Conservation (phyloP, 257 asterid genomes). For the Capsicum chinense region DNA sequence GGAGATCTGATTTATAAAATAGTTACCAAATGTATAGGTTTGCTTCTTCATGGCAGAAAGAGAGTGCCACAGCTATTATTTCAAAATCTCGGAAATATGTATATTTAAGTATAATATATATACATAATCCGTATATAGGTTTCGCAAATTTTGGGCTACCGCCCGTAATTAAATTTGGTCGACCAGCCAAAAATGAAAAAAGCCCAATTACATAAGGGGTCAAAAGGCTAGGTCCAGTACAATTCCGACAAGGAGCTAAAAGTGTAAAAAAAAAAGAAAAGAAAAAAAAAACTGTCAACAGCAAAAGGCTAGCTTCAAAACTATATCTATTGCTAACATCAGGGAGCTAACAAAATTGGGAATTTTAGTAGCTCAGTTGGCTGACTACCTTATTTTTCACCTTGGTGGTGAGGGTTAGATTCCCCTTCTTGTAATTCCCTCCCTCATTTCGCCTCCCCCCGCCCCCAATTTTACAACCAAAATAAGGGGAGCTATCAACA, state of each 20-base stretch:
- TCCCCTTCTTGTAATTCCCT: no score
- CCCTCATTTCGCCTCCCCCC: no score
- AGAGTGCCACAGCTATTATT: no score
- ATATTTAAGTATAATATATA: no score
- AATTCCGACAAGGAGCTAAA: constrained; percentile 7
- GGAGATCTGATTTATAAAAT: constrained; percentile 3
- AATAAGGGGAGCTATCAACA: no score
- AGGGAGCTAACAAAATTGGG: background rate
- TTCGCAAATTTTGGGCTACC: background rate
- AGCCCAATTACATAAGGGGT: background rate
- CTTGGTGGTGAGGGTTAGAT: no score
- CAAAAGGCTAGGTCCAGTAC: constrained; percentile 16
- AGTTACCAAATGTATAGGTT: background rate
- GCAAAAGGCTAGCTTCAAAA: constrained; percentile 11
- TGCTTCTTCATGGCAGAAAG: no score
- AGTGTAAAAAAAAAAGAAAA: background rate
- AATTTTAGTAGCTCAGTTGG: no score
- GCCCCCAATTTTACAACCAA: no score
- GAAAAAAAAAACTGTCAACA: background rate
- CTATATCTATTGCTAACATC: background rate
- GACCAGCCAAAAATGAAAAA: background rate
- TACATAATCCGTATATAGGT: background rate
- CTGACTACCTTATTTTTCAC: no score
- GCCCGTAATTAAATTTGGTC: background rate
- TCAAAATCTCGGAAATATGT: background rate